These are phyloP conservation scores for Skeletonema costatum DNA, from an alignment of 108 stramenopile species.

Conservation along the genomic window DNA sequence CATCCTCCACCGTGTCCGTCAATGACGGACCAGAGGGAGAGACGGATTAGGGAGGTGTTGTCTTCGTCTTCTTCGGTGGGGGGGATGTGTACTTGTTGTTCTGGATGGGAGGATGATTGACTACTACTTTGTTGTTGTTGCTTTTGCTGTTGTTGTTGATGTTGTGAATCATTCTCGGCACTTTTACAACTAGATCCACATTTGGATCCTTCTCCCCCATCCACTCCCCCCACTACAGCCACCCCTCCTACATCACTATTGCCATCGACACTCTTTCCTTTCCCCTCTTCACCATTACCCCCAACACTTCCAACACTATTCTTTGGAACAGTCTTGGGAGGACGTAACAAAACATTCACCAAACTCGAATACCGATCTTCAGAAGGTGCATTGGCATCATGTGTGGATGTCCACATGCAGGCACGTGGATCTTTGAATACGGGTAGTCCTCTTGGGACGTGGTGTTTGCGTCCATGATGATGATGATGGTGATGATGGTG, in stretches of 20 bases:
- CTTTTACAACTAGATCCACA: not conserved
- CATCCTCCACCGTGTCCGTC: slow-evolving; percentile 90
- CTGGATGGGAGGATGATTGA: slow-evolving; percentile 17
- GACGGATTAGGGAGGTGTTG: slow-evolving; percentile 56
- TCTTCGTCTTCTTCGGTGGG: slow-evolving; percentile 31
- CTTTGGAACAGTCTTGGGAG: slow-evolving; percentile 24
- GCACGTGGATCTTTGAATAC: slow-evolving; percentile 64
- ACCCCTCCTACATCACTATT: too few species aligned
- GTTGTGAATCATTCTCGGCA: not conserved
- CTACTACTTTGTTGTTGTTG: slow-evolving; percentile 25
- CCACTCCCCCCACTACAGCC: not conserved
- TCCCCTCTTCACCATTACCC: not conserved
- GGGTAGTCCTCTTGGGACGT: slow-evolving; percentile 61
- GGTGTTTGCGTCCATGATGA: slow-evolving; percentile 18
- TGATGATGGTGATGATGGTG: not conserved
- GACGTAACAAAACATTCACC: slow-evolving; percentile 72
- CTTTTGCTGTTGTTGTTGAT: not conserved
- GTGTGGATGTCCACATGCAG: slow-evolving; percentile 80
- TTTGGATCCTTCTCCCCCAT: not conserved
- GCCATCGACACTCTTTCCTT: not conserved
- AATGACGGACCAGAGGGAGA: slow-evolving; percentile 83
- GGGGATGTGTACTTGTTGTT: slow-evolving; percentile 7
- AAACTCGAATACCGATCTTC: slow-evolving; percentile 82
- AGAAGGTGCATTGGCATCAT: slow-evolving; percentile 78
- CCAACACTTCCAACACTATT: not conserved